Evolutionary conservation across 805 yeast species (phyloP).

Genomic region (Schwanniomyces vanrijiae): DNA sequence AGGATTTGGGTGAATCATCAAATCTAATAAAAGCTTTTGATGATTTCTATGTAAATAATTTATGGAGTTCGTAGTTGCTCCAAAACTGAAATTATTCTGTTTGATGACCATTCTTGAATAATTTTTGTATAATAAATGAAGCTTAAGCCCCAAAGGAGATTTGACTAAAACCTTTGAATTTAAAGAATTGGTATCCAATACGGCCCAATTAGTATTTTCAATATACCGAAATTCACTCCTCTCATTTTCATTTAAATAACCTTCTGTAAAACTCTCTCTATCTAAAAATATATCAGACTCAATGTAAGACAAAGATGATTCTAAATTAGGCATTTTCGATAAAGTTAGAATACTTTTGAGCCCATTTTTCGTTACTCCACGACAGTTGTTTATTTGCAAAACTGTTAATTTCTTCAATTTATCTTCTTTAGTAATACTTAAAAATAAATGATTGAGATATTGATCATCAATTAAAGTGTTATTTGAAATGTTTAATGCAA

Average conservation of each 20-base stretch:
- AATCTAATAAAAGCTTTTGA: slow-evolving; percentile 9
- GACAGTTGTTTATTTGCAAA: slow-evolving; percentile 23
- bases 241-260: not conserved
- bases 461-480: slow-evolving; percentile 28
- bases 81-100: slow-evolving; percentile 1
- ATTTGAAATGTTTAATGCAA: slow-evolving; percentile 32
- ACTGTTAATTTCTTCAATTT: slow-evolving; percentile 19
- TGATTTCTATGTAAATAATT: slow-evolving; percentile 2
- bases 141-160: slow-evolving; percentile 25
- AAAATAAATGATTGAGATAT: slow-evolving; percentile 23
- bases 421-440: slow-evolving; percentile 15
- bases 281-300: slow-evolving; percentile 13
- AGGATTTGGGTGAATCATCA: slow-evolving; percentile 12
- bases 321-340: not conserved
- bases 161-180: slow-evolving; percentile 12
- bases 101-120: slow-evolving; percentile 8
- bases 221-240: slow-evolving; percentile 5
- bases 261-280: slow-evolving; percentile 2
- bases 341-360: slow-evolving; percentile 2
- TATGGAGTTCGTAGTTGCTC: slow-evolving; percentile 4
- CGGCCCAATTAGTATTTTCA: slow-evolving; percentile 24
- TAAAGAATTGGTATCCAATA: slow-evolving; percentile 10
- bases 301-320: slow-evolving; percentile 10
- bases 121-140: slow-evolving; percentile 16
- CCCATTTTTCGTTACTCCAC: slow-evolving; percentile 11